These are phyloP conservation scores for Lenzites betulinus DNA, from an alignment of 768 basidiomycete genomes.

Conservation along the genomic window DNA sequence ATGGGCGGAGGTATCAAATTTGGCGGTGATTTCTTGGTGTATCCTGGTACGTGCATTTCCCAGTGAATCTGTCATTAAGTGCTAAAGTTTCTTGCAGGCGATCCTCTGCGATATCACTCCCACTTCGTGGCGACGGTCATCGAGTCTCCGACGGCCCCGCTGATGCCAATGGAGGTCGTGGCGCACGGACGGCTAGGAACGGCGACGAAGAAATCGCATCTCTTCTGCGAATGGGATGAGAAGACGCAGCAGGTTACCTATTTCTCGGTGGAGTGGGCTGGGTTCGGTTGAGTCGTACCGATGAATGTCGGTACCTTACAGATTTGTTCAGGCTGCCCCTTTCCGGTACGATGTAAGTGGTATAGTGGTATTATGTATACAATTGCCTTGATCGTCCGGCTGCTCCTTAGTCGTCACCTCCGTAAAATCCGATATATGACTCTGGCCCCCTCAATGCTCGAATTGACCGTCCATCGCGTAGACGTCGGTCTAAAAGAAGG, in stretches of 20 bases:
- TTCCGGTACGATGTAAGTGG: too few species aligned
- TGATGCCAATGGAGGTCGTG: constrained; percentile 92
- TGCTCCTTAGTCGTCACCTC: too few species aligned
- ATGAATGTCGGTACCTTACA: too few species aligned
- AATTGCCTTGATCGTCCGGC: too few species aligned
- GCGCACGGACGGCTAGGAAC: constrained; percentile 95
- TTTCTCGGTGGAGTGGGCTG: constrained; percentile 88
- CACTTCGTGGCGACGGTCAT: constrained; percentile 90
- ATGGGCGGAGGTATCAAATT: constrained; percentile 93
- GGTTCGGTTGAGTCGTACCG: constrained; percentile 61
- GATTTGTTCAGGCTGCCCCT: too few species aligned
- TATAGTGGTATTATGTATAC: too few species aligned
- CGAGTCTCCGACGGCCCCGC: constrained; percentile 54
- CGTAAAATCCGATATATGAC: too few species aligned
- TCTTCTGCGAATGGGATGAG: constrained; percentile 89
- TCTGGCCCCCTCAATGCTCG: too few species aligned
- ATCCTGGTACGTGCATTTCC: constrained; percentile 69
- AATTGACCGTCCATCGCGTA: too few species aligned
- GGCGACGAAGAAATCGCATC: constrained; percentile 94
- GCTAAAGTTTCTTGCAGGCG: constrained; percentile 51
- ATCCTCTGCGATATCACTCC: constrained; percentile 94
- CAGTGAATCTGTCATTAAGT: background rate
- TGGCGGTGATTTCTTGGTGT: constrained; percentile 94
- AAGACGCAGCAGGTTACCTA: constrained; percentile 65
- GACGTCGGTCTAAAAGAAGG: too few species aligned